Base-by-base conservation (phyloP, 164 flowering plant genomes). In the Chloranthus sessilifolius region DNA sequence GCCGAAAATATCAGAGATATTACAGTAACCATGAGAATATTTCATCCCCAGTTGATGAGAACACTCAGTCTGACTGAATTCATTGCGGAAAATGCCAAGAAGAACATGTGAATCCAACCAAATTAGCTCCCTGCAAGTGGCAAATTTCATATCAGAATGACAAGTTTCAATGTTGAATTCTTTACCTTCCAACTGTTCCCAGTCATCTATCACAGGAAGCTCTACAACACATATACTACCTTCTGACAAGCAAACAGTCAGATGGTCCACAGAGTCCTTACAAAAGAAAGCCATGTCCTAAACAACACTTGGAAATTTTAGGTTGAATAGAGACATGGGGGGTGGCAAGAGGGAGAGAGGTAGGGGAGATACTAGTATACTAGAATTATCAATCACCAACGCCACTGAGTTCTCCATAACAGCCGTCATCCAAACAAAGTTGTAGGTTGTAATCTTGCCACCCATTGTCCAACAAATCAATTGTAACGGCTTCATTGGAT, bases 121-220 rank as follows among this genome's bases (percentile, higher is more conserved):
- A 31, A 59, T 41, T 35, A 88, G 81, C 74, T 88, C 95, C 28
- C 75, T 43, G 26, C 78, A 58, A 11, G 84, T 69, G 26, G 78
- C 74, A 60, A 75, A 47, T 22, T 38, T 27, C 34, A 29, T 55
- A 55, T 75, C 83, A 59, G 76, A 70, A 51, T 30, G 16, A 17
- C 60, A 71, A 55, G 77, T 56, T 63, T 82, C 95, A 58, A 84
- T 64, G 26, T 6, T 54, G 52, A 84, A 62, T 56, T 77, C 85
- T 57, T 75, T 76, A n/a, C 85, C 92, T 56, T 92, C 99, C 37
- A 92, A 70, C 34, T 78, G 79, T 53, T 80, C 95, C 95, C 91
- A 92, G 11, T 53, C 57, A 60, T 82, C 83, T 59, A 52, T 43
- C 6, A 60, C 56, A 48, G 89, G 96, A 70, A 92, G 80, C 74